These are phyloP conservation scores for Circinella umbellata DNA, from an alignment of 371 early-diverging fungal species.

Conservation along the genomic window DNA sequence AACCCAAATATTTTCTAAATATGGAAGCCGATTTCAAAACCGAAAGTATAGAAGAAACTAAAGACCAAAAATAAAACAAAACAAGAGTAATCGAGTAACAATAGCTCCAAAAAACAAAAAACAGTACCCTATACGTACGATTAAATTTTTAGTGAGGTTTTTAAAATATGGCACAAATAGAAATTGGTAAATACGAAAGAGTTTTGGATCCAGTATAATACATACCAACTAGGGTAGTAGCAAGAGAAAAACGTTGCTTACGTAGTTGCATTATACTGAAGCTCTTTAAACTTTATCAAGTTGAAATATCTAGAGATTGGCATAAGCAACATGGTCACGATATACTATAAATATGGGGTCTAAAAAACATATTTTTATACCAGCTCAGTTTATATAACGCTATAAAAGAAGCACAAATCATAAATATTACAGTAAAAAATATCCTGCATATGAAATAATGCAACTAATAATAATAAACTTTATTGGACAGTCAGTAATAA, in stretches of 20 bases:
- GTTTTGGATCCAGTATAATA: constrained; percentile 96
- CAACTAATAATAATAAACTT: constrained; percentile 13
- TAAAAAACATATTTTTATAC: not conserved
- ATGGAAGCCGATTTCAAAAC: constrained; percentile 3
- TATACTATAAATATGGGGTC: constrained; percentile 29
- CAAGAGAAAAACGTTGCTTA: constrained; percentile 88
- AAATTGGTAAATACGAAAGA: constrained; percentile 89
- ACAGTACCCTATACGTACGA: constrained; percentile 97
- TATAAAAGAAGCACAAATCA: no score
- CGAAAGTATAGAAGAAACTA: constrained; percentile 56
- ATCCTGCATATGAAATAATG: no score
- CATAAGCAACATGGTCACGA: constrained; percentile 43
- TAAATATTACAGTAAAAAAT: no score
- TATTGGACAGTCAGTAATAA: constrained; percentile 90
- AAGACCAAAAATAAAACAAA: constrained; percentile 74
- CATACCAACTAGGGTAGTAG: constrained; percentile 90
- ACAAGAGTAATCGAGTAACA: constrained; percentile 78
- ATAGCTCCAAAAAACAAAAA: constrained; percentile 75
- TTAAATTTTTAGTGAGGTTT: constrained; percentile 96
- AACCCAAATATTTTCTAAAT: not conserved
- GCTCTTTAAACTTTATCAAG: constrained; percentile 71
- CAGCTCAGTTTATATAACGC: no score
- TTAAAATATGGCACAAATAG: constrained; percentile 98
- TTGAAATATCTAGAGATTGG: constrained; percentile 65
- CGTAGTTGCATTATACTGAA: constrained; percentile 69